Percentiles rank a stretch among this genome's conserved stretches.
Evolutionary conservation across 495 filamentous ascomycete species (phyloP).

Genomic region (Pyrenopolyporus hunteri): DNA sequence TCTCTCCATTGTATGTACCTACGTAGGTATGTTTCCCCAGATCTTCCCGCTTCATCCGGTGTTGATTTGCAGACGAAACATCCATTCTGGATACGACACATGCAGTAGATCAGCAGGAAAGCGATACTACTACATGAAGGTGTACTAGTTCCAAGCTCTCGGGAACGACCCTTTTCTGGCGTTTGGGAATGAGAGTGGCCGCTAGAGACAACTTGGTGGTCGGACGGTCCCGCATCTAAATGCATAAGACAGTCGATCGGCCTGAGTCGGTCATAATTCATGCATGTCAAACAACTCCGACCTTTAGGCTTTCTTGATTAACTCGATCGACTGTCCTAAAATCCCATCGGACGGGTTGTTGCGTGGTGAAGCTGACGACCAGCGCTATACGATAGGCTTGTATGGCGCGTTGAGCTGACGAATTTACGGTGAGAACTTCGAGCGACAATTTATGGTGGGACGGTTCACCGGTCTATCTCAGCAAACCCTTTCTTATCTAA

Average conservation of each 20-base stretch:
- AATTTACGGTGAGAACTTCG: background rate
- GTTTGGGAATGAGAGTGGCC: background rate
- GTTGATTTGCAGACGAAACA: background rate
- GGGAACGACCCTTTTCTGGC: background rate
- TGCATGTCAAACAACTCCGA: background rate
- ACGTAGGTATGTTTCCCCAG: background rate
- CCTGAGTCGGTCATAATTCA: background rate
- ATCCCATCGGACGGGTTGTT: no score
- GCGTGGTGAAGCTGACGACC: no score
- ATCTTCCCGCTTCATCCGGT: background rate
- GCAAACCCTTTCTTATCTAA: constrained; percentile 68
- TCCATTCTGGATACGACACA: constrained; percentile 1
- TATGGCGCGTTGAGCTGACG: no score
- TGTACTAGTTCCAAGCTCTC: constrained; percentile 8
- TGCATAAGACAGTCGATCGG: background rate
- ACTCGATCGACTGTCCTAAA: no score
- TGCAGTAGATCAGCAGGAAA: background rate
- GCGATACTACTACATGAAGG: constrained; percentile 5
- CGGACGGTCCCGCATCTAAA: background rate
- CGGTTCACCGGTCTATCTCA: constrained; percentile 46
- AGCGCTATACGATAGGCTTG: no score
- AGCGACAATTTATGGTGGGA: background rate
- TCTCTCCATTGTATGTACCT: no score
- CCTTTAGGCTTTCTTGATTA: background rate
- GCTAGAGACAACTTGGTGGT: constrained; percentile 1